A percentile compares a stretch with the other conserved stretches of the same genome.
Conservation (phyloP, 768 basidiomycete genomes). For the Cystobasidium tubakii region DNA sequence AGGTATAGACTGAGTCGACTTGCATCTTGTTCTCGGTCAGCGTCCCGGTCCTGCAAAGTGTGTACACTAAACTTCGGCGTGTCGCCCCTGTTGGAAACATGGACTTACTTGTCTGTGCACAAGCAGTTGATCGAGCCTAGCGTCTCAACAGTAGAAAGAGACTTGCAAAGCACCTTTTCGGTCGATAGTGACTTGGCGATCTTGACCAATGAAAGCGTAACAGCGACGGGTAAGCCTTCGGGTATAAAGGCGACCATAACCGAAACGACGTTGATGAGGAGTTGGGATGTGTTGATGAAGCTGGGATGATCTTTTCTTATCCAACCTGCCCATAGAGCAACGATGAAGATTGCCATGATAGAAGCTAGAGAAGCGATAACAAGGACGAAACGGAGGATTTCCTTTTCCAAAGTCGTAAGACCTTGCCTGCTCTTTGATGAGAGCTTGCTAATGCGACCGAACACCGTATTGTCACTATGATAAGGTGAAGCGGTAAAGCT, state of each 20-base stretch:
- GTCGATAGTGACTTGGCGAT: constrained; percentile 6
- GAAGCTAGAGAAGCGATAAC: constrained; percentile 29
- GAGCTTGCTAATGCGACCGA: constrained; percentile 58
- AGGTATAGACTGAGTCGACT: constrained; percentile 54
- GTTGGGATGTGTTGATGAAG: constrained; percentile 54
- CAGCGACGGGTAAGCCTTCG: constrained; percentile 47
- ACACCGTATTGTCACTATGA: constrained; percentile 30
- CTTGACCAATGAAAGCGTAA: constrained; percentile 57
- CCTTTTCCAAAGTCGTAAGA: constrained; percentile 56
- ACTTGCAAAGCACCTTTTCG: constrained; percentile 54
- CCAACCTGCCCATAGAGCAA: constrained; percentile 41
- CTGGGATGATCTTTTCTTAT: constrained; percentile 41
- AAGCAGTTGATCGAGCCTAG: constrained; percentile 61
- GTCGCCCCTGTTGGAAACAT: not conserved
- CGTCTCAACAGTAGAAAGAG: constrained; percentile 63
- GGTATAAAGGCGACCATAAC: constrained; percentile 57
- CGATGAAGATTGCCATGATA: constrained; percentile 27
- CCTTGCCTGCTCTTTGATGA: constrained; percentile 52
- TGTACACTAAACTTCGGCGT: not conserved
- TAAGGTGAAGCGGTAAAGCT: not conserved
- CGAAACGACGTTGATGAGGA: constrained; percentile 60
- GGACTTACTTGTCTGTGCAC: constrained; percentile 56
- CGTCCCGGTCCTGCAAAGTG: constrained; percentile 54
- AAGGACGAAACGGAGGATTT: constrained; percentile 58
- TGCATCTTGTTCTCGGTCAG: constrained; percentile 61